Evolutionary conservation across 345 rosid species (phyloP).

Genomic region (Moricandia arvensis): DNA sequence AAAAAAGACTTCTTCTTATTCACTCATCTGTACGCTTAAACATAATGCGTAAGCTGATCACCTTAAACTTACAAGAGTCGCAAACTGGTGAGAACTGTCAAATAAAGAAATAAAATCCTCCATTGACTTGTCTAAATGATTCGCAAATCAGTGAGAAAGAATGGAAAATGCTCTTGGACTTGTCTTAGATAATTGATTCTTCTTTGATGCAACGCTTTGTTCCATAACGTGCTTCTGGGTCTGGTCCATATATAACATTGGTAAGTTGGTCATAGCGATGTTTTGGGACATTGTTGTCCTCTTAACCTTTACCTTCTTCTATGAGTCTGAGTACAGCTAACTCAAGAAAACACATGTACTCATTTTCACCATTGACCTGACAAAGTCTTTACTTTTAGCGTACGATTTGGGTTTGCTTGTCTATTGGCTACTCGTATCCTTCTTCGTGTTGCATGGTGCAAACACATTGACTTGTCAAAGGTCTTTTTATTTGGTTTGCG

Average conservation of each 20-base stretch:
- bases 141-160: background rate
- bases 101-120: background rate
- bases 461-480: background rate
- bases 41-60: too few species aligned
- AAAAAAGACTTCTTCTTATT: too few species aligned
- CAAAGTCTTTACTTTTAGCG: background rate
- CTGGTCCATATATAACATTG: background rate
- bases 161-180: background rate
- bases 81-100: background rate
- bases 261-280: background rate
- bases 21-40: too few species aligned
- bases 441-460: too few species aligned
- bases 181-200: background rate
- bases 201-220: too few species aligned
- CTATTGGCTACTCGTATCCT: too few species aligned
- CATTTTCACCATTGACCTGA: too few species aligned
- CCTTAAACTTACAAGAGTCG: background rate
- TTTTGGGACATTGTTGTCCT: background rate
- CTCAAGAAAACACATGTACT: background rate
- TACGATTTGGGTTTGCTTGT: background rate
- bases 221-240: background rate
- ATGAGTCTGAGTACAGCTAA: background rate
- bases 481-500: background rate
- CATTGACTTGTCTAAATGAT: too few species aligned
- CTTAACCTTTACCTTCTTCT: background rate